Evolutionary conservation across 2,329 filamentous ascomycete genomes (phyloP).

Genomic region (Aureobasidium sp.): DNA sequence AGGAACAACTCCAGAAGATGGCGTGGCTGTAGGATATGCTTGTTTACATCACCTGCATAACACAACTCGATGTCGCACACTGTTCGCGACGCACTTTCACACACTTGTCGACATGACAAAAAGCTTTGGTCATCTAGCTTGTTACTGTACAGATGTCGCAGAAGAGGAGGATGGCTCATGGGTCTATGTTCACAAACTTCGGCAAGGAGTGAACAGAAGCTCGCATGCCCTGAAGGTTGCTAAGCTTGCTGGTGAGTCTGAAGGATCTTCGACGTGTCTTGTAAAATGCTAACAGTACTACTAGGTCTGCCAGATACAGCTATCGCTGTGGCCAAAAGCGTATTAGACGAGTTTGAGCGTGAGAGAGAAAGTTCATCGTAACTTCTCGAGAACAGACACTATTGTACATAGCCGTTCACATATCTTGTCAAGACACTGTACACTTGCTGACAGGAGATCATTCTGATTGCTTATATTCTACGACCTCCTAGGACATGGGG

Average conservation of each 20-base stretch:
- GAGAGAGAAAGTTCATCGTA: background rate
- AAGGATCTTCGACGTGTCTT: background rate
- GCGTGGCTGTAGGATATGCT: constrained; percentile 80
- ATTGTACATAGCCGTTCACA: no score
- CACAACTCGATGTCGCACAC: constrained; percentile 65
- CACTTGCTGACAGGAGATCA: no score
- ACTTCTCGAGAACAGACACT: no score
- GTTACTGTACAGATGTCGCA: constrained; percentile 82
- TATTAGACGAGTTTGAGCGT: constrained; percentile 36
- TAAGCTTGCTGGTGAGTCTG: constrained; percentile 54
- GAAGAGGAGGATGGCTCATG: constrained; percentile 62
- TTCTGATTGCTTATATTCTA: no score
- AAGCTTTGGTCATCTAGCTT: constrained; percentile 51
- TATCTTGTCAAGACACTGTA: no score
- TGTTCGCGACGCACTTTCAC: constrained; percentile 97
- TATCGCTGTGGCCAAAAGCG: constrained; percentile 55
- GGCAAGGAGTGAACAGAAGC: constrained; percentile 70
- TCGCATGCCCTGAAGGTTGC: constrained; percentile 98
- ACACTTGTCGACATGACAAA: constrained; percentile 66
- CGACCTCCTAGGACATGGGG: background rate
- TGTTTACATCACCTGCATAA: constrained; percentile 75
- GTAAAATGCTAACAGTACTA: background rate
- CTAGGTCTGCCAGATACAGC: constrained; percentile 60
- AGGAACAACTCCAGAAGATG: constrained; percentile 89
- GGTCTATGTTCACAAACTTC: constrained; percentile 76